Evolutionary conservation across 1,284 basidiomycete species (phyloP).

Genomic region (Trichosporon asahii): DNA sequence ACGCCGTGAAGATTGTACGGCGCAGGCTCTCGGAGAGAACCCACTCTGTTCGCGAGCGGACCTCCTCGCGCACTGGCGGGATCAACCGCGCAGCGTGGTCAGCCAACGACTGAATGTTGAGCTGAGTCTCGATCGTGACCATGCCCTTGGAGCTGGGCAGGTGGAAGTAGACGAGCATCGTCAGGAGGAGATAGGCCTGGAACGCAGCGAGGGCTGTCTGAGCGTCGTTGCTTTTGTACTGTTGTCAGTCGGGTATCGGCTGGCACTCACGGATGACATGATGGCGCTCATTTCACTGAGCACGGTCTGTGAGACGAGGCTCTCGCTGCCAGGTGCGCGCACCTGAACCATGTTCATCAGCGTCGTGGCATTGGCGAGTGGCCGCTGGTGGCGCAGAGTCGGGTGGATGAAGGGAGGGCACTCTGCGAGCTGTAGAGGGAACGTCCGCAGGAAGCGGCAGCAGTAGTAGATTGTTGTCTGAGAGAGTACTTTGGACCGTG

Average conservation of each 20-base stretch:
- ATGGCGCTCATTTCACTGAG: neutral
- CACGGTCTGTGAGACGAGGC: neutral
- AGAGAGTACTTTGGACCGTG: neutral
- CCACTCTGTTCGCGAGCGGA: neutral
- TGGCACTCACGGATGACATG: neutral
- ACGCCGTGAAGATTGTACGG: conserved; percentile 13
- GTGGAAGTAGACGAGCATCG: conserved; percentile 17
- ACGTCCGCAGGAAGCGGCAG: conserved; percentile 6
- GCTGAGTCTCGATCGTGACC: conserved; percentile 12
- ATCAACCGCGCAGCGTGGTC: conserved; percentile 13
- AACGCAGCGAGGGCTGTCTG: conserved; percentile 9
- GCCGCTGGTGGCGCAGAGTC: neutral
- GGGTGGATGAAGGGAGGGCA: conserved; percentile 10
- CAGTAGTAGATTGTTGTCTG: conserved; percentile 10
- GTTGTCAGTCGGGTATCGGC: neutral
- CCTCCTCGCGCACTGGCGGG: neutral
- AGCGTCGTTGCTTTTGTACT: conserved; percentile 7
- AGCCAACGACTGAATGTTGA: conserved; percentile 13
- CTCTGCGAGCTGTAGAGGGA: neutral
- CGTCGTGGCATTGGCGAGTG: conserved; percentile 1
- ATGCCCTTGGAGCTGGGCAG: neutral
- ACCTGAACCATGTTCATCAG: conserved; percentile 7
- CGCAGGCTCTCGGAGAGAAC: conserved; percentile 14
- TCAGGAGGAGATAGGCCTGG: conserved; percentile 16
- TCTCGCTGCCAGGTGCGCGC: neutral